Evolutionary conservation across 768 basidiomycete species (phyloP), one percentile per base, ranked within the genome.

Genomic region (Collybiopsis luxurians): DNA sequence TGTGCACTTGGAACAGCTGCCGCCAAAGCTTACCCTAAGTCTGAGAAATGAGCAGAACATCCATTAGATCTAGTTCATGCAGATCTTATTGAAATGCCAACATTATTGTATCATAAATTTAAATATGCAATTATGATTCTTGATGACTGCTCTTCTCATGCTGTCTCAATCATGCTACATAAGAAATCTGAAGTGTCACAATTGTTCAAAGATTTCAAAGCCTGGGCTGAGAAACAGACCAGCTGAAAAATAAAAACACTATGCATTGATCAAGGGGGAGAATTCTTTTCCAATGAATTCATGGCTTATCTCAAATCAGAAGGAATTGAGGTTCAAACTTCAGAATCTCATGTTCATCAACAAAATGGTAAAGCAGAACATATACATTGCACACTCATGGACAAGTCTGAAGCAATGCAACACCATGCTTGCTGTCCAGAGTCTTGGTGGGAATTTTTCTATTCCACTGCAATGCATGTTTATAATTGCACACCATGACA

Each of bases 1-100:
- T 65, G 63, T 36, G 36, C 64, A n/a, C 34, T 48, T 26, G 64
- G 68, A 31, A 66, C 65, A 57, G 60, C 63, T 57, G 55, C 61
- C 38, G 57, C 62, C 7, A 59, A 60, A 31, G 60, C 66, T 6
- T 63, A 65, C 47, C 59, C 59, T 28, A 26, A 26, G 11, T 62
- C 64, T 2, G 17, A 56, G 46, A 54, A 38, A 55, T 53, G 43
- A 5, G 53, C 64, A 19, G 15, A 50, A 39, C n/a, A n/a, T 3
- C 55, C 57, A 34, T 45, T 66, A 1, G 53, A 60, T 11, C 66
- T 64, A 36, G 55, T 69, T 11, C 68, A 70, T 51, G 55, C 60
- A 4, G 64, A 72, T 58, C 52, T 71, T 0, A 61, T 65, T n/a
- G 52, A 43, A 30, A 10, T 49, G 7, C 28, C 48, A 3, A 36